These are phyloP conservation scores for Pichia cactophila DNA, from an alignment of 1,139 yeast species.

Conservation along the genomic window DNA sequence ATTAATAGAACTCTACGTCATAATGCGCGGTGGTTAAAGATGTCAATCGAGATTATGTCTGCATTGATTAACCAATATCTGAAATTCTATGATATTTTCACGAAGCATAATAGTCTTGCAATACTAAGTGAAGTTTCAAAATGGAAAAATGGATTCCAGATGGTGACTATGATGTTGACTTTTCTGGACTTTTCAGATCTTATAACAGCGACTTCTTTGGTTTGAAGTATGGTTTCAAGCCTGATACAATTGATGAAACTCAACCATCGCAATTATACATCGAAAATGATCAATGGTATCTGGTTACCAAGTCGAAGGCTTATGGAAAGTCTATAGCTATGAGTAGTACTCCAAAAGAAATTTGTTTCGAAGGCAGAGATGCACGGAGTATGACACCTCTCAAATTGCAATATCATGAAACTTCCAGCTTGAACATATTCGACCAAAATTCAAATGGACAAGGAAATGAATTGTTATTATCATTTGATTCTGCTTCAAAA, in stretches of 20 bases:
- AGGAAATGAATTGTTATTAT: conserved; percentile 19
- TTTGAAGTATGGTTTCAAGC: conserved; percentile 26
- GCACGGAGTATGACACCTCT: not conserved
- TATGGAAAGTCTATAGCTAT: conserved; percentile 13
- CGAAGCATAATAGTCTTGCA: no score
- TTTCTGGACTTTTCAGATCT: conserved; percentile 21
- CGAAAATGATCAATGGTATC: conserved; percentile 6
- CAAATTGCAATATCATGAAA: not conserved
- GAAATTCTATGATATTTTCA: no score
- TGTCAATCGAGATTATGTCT: no score
- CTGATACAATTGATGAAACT: conserved; percentile 25
- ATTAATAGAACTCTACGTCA: no score
- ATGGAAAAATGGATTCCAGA: conserved; percentile 20
- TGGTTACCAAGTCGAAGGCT: conserved; percentile 23
- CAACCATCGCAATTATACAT: conserved; percentile 13
- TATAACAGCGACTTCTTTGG: conserved; percentile 23
- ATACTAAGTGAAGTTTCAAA: not conserved
- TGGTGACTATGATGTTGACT: conserved; percentile 29
- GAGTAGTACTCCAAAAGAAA: conserved; percentile 8
- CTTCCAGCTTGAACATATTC: not conserved
- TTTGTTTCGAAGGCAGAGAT: conserved; percentile 22
- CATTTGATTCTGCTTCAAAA: conserved; percentile 22
- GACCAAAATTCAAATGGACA: not conserved
- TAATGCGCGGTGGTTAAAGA: no score
- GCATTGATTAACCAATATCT: no score